Evolutionary conservation across 1,284 basidiomycete genomes (phyloP).

Genomic region (Cutaneotrichosporon cutaneum): DNA sequence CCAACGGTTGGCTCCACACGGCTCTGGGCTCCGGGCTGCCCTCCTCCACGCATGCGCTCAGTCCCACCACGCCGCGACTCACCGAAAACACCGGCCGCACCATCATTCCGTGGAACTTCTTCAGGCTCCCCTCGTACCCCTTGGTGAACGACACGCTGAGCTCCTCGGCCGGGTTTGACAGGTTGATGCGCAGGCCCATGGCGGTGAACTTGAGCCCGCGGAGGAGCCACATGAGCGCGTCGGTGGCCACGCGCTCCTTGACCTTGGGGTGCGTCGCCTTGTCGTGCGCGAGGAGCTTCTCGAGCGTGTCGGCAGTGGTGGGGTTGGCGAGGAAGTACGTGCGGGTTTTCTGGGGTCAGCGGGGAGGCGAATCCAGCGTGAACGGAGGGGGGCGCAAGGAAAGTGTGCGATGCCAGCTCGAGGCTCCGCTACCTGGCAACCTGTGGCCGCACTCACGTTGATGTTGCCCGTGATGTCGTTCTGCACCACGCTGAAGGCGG

Average conservation of each 20-base stretch:
- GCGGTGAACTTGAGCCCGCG: slow-evolving; percentile 90
- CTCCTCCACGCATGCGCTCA: not conserved
- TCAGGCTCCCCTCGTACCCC: slow-evolving; percentile 79
- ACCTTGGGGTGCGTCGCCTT: slow-evolving; percentile 56
- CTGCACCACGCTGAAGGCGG: slow-evolving; percentile 83
- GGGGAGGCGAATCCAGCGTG: no score
- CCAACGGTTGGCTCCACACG: not conserved
- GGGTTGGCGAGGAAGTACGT: slow-evolving; percentile 70
- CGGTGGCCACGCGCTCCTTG: slow-evolving; percentile 63
- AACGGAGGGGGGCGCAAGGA: no score
- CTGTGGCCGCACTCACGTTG: slow-evolving; percentile 58
- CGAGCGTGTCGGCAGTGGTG: slow-evolving; percentile 70
- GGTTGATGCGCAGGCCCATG: slow-evolving; percentile 71
- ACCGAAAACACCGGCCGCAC: slow-evolving; percentile 81
- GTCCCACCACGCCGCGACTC: slow-evolving; percentile 41
- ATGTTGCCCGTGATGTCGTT: slow-evolving; percentile 92
- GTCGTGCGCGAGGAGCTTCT: slow-evolving; percentile 81
- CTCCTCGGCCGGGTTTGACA: slow-evolving; percentile 68
- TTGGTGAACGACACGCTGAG: slow-evolving; percentile 74
- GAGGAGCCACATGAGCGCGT: slow-evolving; percentile 89
- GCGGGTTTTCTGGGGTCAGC: slow-evolving; percentile 74
- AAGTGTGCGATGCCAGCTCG: no score
- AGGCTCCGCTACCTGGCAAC: no score
- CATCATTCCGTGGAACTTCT: slow-evolving; percentile 83
- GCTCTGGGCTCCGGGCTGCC: no score